phyloP scores from a whole-genome alignment of 75 land plant species.

The Ceratopteris richardii region DNA sequence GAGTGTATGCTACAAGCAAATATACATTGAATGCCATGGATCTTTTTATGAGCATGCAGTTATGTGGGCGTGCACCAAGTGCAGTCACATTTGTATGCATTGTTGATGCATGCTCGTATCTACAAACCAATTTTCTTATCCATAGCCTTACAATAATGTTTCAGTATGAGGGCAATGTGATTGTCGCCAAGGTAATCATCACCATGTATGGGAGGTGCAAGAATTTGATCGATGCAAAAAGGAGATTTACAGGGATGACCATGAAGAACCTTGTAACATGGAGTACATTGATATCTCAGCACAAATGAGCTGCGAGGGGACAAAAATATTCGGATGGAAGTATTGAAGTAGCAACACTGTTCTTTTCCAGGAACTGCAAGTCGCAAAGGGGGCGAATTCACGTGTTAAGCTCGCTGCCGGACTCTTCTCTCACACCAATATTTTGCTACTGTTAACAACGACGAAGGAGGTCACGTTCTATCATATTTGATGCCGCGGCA shows the following conservation, averaged over 20 bases:
- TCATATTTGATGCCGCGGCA: too few relatives aligned
- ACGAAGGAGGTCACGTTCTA: too few relatives aligned
- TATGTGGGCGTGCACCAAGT: not conserved
- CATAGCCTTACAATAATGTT: not conserved
- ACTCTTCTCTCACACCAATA: too few relatives aligned
- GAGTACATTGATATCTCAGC: slow-evolving; percentile 29
- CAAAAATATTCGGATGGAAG: too few relatives aligned
- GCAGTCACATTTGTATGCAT: slow-evolving; percentile 4
- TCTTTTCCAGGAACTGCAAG: too few relatives aligned
- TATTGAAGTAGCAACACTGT: too few relatives aligned
- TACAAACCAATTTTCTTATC: not conserved
- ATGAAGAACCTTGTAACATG: slow-evolving; percentile 8
- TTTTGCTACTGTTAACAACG: too few relatives aligned
- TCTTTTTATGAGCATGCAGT: slow-evolving; percentile 4
- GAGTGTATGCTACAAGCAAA: slow-evolving; percentile 1
- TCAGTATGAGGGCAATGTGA: slow-evolving; percentile 5
- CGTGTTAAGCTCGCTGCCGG: too few relatives aligned
- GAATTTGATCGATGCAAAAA: slow-evolving; percentile 13
- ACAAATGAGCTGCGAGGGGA: slow-evolving; percentile 23
- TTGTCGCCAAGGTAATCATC: slow-evolving; percentile 29
- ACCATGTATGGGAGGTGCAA: slow-evolving; percentile 24
- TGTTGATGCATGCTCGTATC: not conserved
- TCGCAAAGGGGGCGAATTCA: too few relatives aligned
- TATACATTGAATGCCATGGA: not conserved
- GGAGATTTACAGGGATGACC: slow-evolving; percentile 21